phyloP scores from a whole-genome alignment of 2,329 filamentous ascomycete genomes.

The Hypoxylon sp. region DNA sequence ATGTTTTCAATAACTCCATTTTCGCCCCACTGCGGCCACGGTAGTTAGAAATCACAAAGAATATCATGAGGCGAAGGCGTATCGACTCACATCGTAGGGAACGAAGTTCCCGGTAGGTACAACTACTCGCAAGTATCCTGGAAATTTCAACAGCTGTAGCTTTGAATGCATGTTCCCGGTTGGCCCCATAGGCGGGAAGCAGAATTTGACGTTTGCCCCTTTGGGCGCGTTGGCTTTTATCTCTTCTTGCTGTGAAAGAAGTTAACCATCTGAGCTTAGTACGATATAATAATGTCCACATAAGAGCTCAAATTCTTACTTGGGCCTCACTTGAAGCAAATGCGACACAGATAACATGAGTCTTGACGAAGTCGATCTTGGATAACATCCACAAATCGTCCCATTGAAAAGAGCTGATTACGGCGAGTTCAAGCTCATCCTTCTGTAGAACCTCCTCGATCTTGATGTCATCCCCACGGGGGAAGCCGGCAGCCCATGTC shows the following conservation, averaged over 20 bases:
- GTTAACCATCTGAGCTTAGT: slow-evolving; percentile 21
- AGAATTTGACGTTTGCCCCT: slow-evolving; percentile 72
- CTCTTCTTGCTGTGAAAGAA: slow-evolving; percentile 61
- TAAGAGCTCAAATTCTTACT: slow-evolving; percentile 57
- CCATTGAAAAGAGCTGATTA: slow-evolving; percentile 91
- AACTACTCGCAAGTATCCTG: slow-evolving; percentile 80
- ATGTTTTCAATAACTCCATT: slow-evolving; percentile 88
- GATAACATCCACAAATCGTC: slow-evolving; percentile 83
- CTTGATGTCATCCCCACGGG: slow-evolving; percentile 81
- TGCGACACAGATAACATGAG: slow-evolving; percentile 73
- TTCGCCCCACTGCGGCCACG: slow-evolving; percentile 77
- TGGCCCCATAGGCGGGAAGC: slow-evolving; percentile 86
- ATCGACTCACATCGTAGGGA: slow-evolving; percentile 71
- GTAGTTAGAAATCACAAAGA: slow-evolving; percentile 9
- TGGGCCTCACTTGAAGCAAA: slow-evolving; percentile 68
- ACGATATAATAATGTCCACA: neutral
- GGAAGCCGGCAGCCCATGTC: slow-evolving; percentile 79
- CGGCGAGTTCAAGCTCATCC: slow-evolving; percentile 77
- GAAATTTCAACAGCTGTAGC: slow-evolving; percentile 88
- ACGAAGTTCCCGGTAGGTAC: slow-evolving; percentile 91
- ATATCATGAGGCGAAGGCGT: neutral
- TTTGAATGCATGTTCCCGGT: slow-evolving; percentile 93
- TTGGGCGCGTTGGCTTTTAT: slow-evolving; percentile 65
- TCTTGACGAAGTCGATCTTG: slow-evolving; percentile 74
- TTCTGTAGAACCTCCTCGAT: slow-evolving; percentile 89